Evolutionary conservation across 805 yeast species (phyloP).

Genomic region (Blastobotrys parvus): DNA sequence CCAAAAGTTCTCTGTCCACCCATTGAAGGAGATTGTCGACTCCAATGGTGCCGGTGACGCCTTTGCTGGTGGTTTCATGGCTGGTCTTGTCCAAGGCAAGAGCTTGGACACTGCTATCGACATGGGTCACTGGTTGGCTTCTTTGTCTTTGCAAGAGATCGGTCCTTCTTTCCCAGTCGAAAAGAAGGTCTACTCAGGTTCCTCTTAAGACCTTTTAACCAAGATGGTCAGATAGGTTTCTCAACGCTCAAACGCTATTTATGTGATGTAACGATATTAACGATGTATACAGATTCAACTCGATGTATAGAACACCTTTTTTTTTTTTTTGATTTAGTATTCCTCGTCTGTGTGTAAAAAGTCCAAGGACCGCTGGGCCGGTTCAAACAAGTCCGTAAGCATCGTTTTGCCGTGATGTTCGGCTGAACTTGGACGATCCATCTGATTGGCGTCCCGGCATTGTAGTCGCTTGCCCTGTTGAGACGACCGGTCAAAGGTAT

Average conservation of each 20-base stretch:
- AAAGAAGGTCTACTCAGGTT: slow-evolving; percentile 31
- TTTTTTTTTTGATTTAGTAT: too few species aligned
- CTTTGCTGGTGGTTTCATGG: slow-evolving; percentile 92
- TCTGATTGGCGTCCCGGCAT: too few species aligned
- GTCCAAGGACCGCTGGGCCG: too few species aligned
- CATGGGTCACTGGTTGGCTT: slow-evolving; percentile 95
- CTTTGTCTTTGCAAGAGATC: slow-evolving; percentile 79
- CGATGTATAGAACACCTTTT: slow-evolving; percentile 1
- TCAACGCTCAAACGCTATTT: too few species aligned
- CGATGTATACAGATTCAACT: slow-evolving; percentile 5
- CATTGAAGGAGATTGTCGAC: slow-evolving; percentile 69
- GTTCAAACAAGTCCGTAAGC: too few species aligned
- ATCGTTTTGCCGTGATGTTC: too few species aligned
- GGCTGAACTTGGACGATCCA: too few species aligned
- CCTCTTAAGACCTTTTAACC: too few species aligned
- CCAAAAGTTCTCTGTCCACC: slow-evolving; percentile 57
- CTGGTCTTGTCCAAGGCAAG: slow-evolving; percentile 74
- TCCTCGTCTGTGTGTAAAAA: too few species aligned
- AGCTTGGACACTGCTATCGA: slow-evolving; percentile 52
- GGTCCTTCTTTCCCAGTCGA: slow-evolving; percentile 93
- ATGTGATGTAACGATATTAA: neutral
- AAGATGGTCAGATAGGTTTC: too few species aligned
- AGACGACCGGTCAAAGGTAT: too few species aligned
- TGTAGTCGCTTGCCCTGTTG: too few species aligned
- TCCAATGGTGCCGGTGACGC: slow-evolving; percentile 99